Evolutionary conservation across 2,329 filamentous ascomycete species (phyloP).

Genomic region (Iodosphaeria phyllophila): DNA sequence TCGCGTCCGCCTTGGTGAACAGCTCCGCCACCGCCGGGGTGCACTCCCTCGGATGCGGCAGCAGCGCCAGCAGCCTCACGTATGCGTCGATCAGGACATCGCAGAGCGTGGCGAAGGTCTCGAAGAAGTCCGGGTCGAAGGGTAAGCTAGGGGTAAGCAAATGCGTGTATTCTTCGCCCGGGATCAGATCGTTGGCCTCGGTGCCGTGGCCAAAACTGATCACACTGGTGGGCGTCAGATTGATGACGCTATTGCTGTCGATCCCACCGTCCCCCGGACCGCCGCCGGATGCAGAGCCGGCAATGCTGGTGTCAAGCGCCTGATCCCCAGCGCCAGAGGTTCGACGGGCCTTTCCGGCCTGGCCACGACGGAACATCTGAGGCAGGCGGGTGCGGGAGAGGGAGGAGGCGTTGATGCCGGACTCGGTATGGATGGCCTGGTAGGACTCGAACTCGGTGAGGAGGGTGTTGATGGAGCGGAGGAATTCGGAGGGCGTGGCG

Average conservation of each 20-base stretch:
- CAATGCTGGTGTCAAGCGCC: constrained; percentile 5
- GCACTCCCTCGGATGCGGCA: constrained; percentile 60
- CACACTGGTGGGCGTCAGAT: constrained; percentile 20
- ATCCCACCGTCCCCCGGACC: constrained; percentile 4
- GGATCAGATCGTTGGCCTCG: constrained; percentile 48
- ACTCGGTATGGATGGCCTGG: constrained; percentile 68
- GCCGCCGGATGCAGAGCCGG: constrained; percentile 7
- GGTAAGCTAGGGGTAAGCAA: constrained; percentile 82
- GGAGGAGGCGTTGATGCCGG: constrained; percentile 47
- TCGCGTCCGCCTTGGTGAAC: constrained; percentile 77
- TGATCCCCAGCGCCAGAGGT: constrained; percentile 28
- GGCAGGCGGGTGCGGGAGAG: constrained; percentile 64
- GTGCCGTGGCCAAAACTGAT: constrained; percentile 32
- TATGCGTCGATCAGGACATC: constrained; percentile 93
- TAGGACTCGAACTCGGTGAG: constrained; percentile 87
- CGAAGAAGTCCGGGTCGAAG: constrained; percentile 93
- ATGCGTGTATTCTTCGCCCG: constrained; percentile 75
- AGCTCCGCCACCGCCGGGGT: constrained; percentile 55
- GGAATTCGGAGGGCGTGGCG: constrained; percentile 63
- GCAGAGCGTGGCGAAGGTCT: constrained; percentile 88
- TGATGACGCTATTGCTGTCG: constrained; percentile 9
- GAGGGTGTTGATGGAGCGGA: constrained; percentile 69
- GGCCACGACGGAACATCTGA: constrained; percentile 62
- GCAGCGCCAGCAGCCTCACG: constrained; percentile 53
- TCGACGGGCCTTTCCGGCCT: constrained; percentile 35